Evolutionary conservation across 345 rosid species (phyloP).

Genomic region (Ceriops zippeliana): DNA sequence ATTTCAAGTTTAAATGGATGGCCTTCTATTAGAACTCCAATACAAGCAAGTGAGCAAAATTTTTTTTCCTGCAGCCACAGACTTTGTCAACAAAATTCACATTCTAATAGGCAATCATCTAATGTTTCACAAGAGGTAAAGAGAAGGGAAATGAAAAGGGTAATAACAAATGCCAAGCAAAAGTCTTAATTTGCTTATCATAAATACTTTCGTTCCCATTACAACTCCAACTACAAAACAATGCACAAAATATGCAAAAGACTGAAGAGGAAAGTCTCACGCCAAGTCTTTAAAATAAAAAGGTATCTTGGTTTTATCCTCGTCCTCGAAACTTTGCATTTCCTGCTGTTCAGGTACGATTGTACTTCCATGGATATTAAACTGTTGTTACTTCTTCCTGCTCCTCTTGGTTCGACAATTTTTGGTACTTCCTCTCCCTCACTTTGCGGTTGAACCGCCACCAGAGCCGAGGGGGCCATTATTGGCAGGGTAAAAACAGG

Average conservation of each 20-base stretch:
- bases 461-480: constrained; percentile 33
- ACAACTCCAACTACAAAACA: no score
- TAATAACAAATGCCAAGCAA: no score
- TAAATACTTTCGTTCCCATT: no score
- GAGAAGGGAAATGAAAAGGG: no score
- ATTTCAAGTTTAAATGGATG: no score
- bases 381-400: constrained; percentile 34
- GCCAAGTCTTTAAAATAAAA: constrained; percentile 12
- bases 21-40: no score
- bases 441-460: constrained; percentile 29
- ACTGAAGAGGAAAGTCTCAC: not conserved
- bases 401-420: constrained; percentile 50
- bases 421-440: constrained; percentile 40
- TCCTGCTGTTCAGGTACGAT: constrained; percentile 33
- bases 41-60: no score
- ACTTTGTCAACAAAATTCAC: no score
- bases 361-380: constrained; percentile 5
- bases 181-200: no score
- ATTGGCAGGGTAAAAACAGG: constrained; percentile 52
- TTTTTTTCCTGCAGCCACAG: no score
- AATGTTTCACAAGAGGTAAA: not conserved
- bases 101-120: no score
- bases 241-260: no score
- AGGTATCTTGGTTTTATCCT: constrained; percentile 42
- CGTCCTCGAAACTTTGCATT: constrained; percentile 73